Conservation (phyloP, 2,329 filamentous ascomycete species). For the Ceratocystiopsis brevicomis region DNA sequence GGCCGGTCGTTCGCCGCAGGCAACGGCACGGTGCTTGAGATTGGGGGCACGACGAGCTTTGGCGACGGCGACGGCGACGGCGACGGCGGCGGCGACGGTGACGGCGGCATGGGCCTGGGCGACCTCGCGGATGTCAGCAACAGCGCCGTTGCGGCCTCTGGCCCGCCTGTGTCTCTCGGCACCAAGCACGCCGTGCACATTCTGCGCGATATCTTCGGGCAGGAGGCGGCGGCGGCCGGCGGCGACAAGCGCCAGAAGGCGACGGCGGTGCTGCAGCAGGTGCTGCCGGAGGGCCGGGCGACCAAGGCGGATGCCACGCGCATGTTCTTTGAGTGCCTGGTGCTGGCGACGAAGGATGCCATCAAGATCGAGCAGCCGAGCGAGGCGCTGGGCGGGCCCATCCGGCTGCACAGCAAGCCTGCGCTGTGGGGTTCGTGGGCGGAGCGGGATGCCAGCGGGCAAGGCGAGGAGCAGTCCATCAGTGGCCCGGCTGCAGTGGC, state of each 20-base stretch:
- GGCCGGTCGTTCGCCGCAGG: conserved; percentile 32
- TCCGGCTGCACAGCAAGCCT: conserved; percentile 74
- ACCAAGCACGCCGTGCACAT: conserved; percentile 94
- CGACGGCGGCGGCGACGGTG: conserved; percentile 25
- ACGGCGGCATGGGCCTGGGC: conserved; percentile 20
- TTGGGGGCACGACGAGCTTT: conserved; percentile 32
- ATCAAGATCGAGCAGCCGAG: conserved; percentile 85
- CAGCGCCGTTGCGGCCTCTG: conserved; percentile 42
- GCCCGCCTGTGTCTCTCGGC: conserved; percentile 69
- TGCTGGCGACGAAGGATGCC: conserved; percentile 92
- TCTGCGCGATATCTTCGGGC: conserved; percentile 70
- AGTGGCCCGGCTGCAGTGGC: neutral
- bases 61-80: conserved; percentile 29
- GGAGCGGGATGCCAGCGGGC: conserved; percentile 50
- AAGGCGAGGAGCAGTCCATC: conserved; percentile 13
- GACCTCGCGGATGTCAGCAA: conserved; percentile 24
- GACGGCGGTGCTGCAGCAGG: conserved; percentile 73
- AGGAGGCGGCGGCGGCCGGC: conserved; percentile 44
- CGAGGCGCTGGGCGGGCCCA: conserved; percentile 52
- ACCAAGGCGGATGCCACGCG: conserved; percentile 86
- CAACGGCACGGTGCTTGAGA: conserved; percentile 45
- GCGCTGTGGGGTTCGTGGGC: conserved; percentile 97
- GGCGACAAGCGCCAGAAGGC: conserved; percentile 56
- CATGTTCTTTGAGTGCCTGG: conserved; percentile 97
- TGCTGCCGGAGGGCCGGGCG: conserved; percentile 65